Evolutionary conservation across 495 filamentous ascomycete genomes (phyloP).

Genomic region (Aeminium ludgeri): DNA sequence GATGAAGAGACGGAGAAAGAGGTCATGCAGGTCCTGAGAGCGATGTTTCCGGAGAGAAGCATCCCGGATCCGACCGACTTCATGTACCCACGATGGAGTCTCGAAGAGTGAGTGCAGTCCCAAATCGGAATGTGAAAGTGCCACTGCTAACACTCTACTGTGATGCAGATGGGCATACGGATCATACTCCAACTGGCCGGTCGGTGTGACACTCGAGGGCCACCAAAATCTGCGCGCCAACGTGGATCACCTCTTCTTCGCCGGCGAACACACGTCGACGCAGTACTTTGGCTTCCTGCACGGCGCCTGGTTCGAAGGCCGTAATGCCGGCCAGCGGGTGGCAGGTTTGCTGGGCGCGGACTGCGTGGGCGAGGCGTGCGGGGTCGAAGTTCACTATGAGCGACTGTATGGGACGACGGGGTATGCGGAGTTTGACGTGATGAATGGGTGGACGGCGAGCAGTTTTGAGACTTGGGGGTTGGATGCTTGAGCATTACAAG

Average conservation of each 20-base stretch:
- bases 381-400: no score
- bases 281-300: slow-evolving; percentile 61
- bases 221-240: slow-evolving; percentile 64
- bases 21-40: slow-evolving; percentile 41
- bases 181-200: slow-evolving; percentile 60
- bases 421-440: no score
- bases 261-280: slow-evolving; percentile 53
- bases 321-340: slow-evolving; percentile 35
- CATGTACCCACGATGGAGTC: slow-evolving; percentile 54
- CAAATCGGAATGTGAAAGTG: no score
- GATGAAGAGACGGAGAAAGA: slow-evolving; percentile 44
- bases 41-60: slow-evolving; percentile 45
- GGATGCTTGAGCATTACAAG: no score
- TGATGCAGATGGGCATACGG: slow-evolving; percentile 57
- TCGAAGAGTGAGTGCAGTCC: no score
- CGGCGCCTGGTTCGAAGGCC: slow-evolving; percentile 47
- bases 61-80: slow-evolving; percentile 54
- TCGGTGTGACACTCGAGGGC: slow-evolving; percentile 44
- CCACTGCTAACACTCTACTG: no score
- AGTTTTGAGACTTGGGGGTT: no score
- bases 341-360: no score
- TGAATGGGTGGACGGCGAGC: no score
- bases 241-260: slow-evolving; percentile 47
- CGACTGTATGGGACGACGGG: no score
- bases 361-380: no score